These are phyloP conservation scores for Collybiopsis confluens DNA, from an alignment of 768 basidiomycete species.

Conservation along the genomic window DNA sequence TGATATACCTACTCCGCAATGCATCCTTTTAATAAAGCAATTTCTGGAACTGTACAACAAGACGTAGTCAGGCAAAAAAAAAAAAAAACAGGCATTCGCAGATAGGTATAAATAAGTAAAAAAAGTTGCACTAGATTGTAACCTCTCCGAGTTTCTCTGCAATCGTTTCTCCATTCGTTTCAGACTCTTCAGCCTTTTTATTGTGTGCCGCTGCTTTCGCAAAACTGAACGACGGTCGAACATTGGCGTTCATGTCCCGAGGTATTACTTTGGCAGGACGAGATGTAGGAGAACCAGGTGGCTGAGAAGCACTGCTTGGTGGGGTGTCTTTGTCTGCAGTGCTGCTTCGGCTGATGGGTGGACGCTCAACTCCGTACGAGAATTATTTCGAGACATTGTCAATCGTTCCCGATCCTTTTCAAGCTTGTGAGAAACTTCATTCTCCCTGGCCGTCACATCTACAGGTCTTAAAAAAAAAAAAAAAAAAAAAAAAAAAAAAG, in stretches of 20 bases:
- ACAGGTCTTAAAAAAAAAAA: slow-evolving; percentile 51
- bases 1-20: not conserved
- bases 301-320: not conserved
- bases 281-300: slow-evolving; percentile 16
- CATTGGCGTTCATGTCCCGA: slow-evolving; percentile 37
- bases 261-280: slow-evolving; percentile 25
- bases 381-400: slow-evolving; percentile 49
- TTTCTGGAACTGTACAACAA: not conserved
- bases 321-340: not conserved
- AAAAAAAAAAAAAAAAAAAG: not conserved
- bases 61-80: not conserved
- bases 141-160: slow-evolving; percentile 33
- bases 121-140: slow-evolving; percentile 22
- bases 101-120: slow-evolving; percentile 7
- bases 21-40: not conserved
- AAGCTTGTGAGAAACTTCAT: slow-evolving; percentile 65
- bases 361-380: slow-evolving; percentile 49
- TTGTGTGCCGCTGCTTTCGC: slow-evolving; percentile 68
- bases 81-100: too few relatives aligned
- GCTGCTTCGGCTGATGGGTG: slow-evolving; percentile 17
- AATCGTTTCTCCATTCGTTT: slow-evolving; percentile 13
- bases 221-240: slow-evolving; percentile 77
- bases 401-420: slow-evolving; percentile 60
- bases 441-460: slow-evolving; percentile 75
- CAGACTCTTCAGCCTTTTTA: slow-evolving; percentile 12